phyloP scores from a whole-genome alignment of 768 basidiomycete species.

The Rhodocollybia butyracea region DNA sequence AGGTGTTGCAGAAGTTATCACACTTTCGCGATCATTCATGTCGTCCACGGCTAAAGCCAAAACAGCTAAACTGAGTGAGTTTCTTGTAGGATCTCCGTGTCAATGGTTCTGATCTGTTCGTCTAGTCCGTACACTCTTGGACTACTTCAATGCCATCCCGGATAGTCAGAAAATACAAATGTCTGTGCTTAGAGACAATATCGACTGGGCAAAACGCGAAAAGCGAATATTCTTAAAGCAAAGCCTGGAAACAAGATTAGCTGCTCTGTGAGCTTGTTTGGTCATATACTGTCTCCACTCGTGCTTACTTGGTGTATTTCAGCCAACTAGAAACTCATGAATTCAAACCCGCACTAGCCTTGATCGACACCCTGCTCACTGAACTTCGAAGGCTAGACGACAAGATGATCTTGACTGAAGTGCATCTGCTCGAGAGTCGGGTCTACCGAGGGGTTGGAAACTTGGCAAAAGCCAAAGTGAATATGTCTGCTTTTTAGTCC shows the following conservation, averaged over 20 bases:
- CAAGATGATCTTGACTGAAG: constrained; percentile 97
- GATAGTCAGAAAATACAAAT: constrained; percentile 75
- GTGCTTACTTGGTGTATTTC: constrained; percentile 13
- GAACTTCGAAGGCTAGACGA: constrained; percentile 94
- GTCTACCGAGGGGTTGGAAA: constrained; percentile 91
- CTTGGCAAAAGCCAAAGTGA: constrained; percentile 83
- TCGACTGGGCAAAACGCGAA: constrained; percentile 88
- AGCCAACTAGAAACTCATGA: constrained; percentile 75
- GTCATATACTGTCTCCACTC: not conserved
- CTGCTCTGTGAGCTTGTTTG: constrained; percentile 53
- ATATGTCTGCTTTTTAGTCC: constrained; percentile 10
- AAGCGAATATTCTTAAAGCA: constrained; percentile 97
- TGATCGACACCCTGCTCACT: constrained; percentile 85
- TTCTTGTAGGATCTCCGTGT: not conserved
- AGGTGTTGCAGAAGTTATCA: constrained; percentile 74
- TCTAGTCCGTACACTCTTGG: constrained; percentile 88
- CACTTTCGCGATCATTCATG: constrained; percentile 62
- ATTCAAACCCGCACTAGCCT: constrained; percentile 72
- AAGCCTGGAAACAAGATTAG: constrained; percentile 85
- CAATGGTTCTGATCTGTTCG: not conserved
- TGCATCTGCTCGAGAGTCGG: constrained; percentile 89
- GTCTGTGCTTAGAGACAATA: constrained; percentile 83
- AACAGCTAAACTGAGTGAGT: constrained; percentile 69
- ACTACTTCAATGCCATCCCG: constrained; percentile 81
- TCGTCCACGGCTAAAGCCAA: constrained; percentile 78